Percentiles rank a stretch among this genome's conserved stretches.
Conservation (phyloP, 192 early-diverging fungal species). For the Mortierella alpina region DNA sequence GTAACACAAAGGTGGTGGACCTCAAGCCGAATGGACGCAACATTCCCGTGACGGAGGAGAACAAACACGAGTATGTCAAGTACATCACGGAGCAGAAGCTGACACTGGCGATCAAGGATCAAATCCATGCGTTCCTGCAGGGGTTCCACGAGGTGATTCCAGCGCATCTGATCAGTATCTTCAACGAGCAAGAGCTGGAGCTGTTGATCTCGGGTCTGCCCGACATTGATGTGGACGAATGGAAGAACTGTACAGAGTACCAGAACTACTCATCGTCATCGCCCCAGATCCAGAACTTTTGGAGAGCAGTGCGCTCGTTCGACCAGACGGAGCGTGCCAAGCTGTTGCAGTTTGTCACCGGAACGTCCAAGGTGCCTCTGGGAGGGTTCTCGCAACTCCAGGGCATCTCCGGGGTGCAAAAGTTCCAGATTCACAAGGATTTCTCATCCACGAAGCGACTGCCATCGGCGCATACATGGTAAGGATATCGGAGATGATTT, state of each 20-base stretch:
- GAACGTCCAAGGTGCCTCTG: slow-evolving; percentile 97
- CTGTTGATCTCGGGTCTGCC: slow-evolving; percentile 98
- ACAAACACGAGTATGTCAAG: slow-evolving; percentile 97
- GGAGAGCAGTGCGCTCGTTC: slow-evolving; percentile 96
- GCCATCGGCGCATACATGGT: slow-evolving; percentile 98
- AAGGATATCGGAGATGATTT: slow-evolving; percentile 17
- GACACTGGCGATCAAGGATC: slow-evolving; percentile 91
- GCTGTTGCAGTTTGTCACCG: slow-evolving; percentile 96
- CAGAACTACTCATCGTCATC: slow-evolving; percentile 87
- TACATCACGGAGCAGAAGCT: slow-evolving; percentile 94
- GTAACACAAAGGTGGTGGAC: slow-evolving; percentile 85
- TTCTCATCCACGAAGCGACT: slow-evolving; percentile 87
- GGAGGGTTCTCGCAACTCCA: slow-evolving; percentile 94
- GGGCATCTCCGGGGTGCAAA: slow-evolving; percentile 93
- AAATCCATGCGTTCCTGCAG: slow-evolving; percentile 91
- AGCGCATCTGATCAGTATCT: slow-evolving; percentile 90
- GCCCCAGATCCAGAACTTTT: slow-evolving; percentile 98
- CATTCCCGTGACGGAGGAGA: slow-evolving; percentile 92
- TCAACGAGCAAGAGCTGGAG: slow-evolving; percentile 99
- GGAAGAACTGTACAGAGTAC: slow-evolving; percentile 99
- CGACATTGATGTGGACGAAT: slow-evolving; percentile 99
- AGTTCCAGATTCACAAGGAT: slow-evolving; percentile 99
- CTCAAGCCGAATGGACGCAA: slow-evolving; percentile 89
- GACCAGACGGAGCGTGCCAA: slow-evolving; percentile 98
- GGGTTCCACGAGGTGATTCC: slow-evolving; percentile 99